phyloP scores from a whole-genome alignment of 2,329 filamentous ascomycete genomes.

The Tolypocladium capitatum region DNA sequence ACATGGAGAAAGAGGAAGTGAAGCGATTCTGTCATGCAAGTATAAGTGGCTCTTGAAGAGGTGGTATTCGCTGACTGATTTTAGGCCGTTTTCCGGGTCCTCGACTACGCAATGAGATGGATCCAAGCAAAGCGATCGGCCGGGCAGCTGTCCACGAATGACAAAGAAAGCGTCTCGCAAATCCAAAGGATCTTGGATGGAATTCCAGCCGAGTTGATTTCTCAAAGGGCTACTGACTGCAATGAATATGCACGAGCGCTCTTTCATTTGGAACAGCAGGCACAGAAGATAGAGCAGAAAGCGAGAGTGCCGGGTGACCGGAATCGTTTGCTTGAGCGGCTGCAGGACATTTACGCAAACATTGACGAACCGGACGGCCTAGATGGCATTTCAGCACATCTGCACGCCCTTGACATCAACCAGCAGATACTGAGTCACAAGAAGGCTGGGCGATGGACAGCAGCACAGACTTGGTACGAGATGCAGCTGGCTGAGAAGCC shows the following conservation, averaged over 20 bases:
- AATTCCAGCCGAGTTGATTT: constrained; percentile 63
- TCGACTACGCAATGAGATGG: constrained; percentile 90
- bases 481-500: constrained; percentile 72
- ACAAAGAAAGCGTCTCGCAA: constrained; percentile 35
- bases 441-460: constrained; percentile 85
- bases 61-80: neutral
- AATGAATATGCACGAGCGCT: constrained; percentile 84
- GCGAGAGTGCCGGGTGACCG: constrained; percentile 35
- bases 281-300: constrained; percentile 36
- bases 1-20: constrained; percentile 57
- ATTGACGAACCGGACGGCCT: constrained; percentile 97
- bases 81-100: constrained; percentile 73
- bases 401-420: constrained; percentile 78
- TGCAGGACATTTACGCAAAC: constrained; percentile 91
- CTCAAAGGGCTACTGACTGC: constrained; percentile 80
- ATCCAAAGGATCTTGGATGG: constrained; percentile 39
- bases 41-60: neutral
- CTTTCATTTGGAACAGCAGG: constrained; percentile 90
- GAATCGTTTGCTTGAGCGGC: constrained; percentile 57
- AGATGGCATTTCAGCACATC: constrained; percentile 80
- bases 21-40: constrained; percentile 78
- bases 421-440: constrained; percentile 88
- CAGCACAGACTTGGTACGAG: constrained; percentile 96
- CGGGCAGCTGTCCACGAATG: constrained; percentile 16
- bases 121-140: constrained; percentile 53